phyloP scores from a whole-genome alignment of 768 basidiomycete genomes.

The Asterophora parasitica region DNA sequence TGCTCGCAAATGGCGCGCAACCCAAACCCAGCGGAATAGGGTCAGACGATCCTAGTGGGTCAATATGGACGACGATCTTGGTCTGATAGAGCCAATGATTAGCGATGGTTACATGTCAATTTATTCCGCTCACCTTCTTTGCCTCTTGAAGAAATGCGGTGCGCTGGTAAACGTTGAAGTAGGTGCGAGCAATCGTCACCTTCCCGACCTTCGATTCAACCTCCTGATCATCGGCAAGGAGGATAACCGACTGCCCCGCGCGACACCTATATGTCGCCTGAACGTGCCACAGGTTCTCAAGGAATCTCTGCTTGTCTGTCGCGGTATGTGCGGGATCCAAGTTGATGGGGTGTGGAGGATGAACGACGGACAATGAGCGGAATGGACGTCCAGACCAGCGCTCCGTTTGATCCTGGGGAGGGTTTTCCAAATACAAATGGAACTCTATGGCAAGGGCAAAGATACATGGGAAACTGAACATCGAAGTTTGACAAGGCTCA shows the following conservation, averaged over 20 bases:
- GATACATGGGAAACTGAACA: not conserved
- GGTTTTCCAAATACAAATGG: slow-evolving; percentile 77
- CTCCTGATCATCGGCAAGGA: slow-evolving; percentile 68
- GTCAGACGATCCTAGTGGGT: slow-evolving; percentile 69
- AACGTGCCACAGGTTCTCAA: slow-evolving; percentile 85
- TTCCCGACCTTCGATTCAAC: slow-evolving; percentile 64
- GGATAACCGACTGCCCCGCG: slow-evolving; percentile 66
- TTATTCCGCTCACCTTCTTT: slow-evolving; percentile 58
- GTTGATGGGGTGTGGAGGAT: slow-evolving; percentile 63
- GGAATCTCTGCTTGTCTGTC: slow-evolving; percentile 72
- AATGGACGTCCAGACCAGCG: slow-evolving; percentile 87
- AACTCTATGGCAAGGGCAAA: slow-evolving; percentile 57
- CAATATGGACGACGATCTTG: slow-evolving; percentile 85
- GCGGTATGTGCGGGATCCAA: slow-evolving; percentile 62
- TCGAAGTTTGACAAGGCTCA: slow-evolving; percentile 29
- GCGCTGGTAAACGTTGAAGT: slow-evolving; percentile 84
- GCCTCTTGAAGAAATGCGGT: slow-evolving; percentile 72
- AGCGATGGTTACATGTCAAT: not conserved
- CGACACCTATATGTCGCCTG: slow-evolving; percentile 79
- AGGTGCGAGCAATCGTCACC: slow-evolving; percentile 69
- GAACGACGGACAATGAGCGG: slow-evolving; percentile 72
- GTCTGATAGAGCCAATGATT: slow-evolving; percentile 44
- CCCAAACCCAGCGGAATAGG: slow-evolving; percentile 71
- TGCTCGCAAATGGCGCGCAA: slow-evolving; percentile 70
- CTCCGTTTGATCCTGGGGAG: slow-evolving; percentile 77